Conservation (phyloP, 1,284 basidiomycete species). For the Pseudozyma flocculosa region DNA sequence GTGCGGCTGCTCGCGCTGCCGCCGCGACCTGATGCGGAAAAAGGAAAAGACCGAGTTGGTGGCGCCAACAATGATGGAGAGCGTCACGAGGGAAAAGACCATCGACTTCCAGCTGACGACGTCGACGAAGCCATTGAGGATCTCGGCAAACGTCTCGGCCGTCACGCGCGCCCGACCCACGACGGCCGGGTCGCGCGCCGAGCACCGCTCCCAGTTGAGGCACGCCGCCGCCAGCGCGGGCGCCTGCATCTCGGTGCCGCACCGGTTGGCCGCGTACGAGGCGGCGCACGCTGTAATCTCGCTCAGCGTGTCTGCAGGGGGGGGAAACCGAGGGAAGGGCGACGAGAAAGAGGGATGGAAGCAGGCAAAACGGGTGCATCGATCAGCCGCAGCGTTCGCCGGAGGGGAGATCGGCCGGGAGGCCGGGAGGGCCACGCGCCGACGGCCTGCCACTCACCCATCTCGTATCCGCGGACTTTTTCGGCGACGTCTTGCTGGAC, state of each 20-base stretch:
- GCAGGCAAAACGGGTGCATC: not conserved
- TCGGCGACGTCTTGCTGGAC: constrained; percentile 87
- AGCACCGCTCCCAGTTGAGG: constrained; percentile 82
- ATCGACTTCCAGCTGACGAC: constrained; percentile 95
- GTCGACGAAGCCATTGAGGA: constrained; percentile 94
- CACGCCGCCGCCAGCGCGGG: constrained; percentile 48
- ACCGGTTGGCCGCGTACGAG: constrained; percentile 42
- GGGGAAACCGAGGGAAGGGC: not conserved
- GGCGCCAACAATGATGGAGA: constrained; percentile 50
- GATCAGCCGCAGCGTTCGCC: not conserved
- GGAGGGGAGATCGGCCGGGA: too few relatives aligned
- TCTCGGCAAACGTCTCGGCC: constrained; percentile 91
- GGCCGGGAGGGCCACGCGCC: too few relatives aligned
- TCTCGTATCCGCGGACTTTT: constrained; percentile 81
- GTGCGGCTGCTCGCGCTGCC: not conserved
- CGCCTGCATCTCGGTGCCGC: constrained; percentile 47
- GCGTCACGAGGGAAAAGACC: constrained; percentile 59
- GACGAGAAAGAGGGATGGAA: not conserved
- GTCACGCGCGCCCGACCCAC: constrained; percentile 85
- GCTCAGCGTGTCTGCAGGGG: constrained; percentile 35
- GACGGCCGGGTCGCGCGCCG: constrained; percentile 86
- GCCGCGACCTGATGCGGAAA: constrained; percentile 41
- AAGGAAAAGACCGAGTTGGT: constrained; percentile 54
- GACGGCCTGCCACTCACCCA: constrained; percentile 64
- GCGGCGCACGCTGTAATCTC: constrained; percentile 45